These are phyloP conservation scores for Cadophora gregata DNA, from an alignment of 2,329 filamentous ascomycete genomes.

Conservation along the genomic window DNA sequence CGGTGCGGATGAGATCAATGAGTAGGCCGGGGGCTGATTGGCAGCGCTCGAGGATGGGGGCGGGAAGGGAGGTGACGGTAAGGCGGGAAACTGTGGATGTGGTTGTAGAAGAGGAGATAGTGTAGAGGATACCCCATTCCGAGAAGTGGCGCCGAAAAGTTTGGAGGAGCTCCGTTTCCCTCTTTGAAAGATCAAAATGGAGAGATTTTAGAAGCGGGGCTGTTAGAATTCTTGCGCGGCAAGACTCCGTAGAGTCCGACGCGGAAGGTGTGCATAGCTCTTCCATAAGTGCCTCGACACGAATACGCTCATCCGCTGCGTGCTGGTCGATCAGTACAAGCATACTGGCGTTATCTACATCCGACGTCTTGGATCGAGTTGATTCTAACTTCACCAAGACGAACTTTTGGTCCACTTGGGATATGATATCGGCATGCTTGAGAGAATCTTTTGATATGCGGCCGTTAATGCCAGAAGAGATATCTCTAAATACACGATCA, in stretches of 20 bases:
- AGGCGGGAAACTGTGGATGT: constrained; percentile 43
- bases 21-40: constrained; percentile 72
- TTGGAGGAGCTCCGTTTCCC: constrained; percentile 66
- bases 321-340: constrained; percentile 90
- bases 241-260: background rate
- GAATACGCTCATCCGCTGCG: constrained; percentile 87
- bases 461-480: constrained; percentile 43
- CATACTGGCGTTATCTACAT: constrained; percentile 42
- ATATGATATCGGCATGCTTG: constrained; percentile 66
- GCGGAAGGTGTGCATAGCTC: constrained; percentile 53
- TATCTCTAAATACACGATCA: constrained; percentile 39
- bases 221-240: constrained; percentile 39
- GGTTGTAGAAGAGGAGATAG: background rate
- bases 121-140: constrained; percentile 73
- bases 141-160: constrained; percentile 62
- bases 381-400: constrained; percentile 65
- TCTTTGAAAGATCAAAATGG: constrained; percentile 65
- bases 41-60: constrained; percentile 78
- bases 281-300: constrained; percentile 74
- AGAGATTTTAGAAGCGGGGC: constrained; percentile 59
- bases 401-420: constrained; percentile 90
- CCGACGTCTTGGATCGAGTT: background rate
- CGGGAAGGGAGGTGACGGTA: constrained; percentile 66
- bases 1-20: constrained; percentile 74
- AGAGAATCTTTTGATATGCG: constrained; percentile 69